Evolutionary conservation across 371 early-diverging fungal species (phyloP).

Genomic region (Mucor indicus): DNA sequence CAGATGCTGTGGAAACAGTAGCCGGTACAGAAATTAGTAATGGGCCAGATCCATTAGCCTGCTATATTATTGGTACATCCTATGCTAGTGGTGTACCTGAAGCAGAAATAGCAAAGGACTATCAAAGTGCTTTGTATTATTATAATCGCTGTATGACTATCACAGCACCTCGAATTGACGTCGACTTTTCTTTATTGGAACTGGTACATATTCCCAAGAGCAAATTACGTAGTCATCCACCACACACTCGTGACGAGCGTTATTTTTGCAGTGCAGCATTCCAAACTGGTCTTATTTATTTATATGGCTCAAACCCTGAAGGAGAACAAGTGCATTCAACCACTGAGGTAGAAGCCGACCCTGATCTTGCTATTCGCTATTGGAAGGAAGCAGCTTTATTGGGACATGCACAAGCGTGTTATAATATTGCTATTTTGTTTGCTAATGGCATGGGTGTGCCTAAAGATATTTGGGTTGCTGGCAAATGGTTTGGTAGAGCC

Average conservation of each 20-base stretch:
- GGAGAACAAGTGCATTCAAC: conserved; percentile 36
- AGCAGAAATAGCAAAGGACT: conserved; percentile 42
- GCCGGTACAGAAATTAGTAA: conserved; percentile 23
- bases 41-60: conserved; percentile 43
- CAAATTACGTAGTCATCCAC: conserved; percentile 34
- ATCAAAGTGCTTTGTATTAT: conserved; percentile 38
- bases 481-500: conserved; percentile 52
- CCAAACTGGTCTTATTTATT: conserved; percentile 45
- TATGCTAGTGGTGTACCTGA: conserved; percentile 44
- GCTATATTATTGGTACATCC: conserved; percentile 43
- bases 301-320: conserved; percentile 42
- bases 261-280: conserved; percentile 49
- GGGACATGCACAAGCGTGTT: conserved; percentile 50
- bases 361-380: conserved; percentile 41
- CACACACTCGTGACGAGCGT: conserved; percentile 41
- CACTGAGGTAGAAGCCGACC: conserved; percentile 32
- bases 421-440: conserved; percentile 45
- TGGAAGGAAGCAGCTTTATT: conserved; percentile 48
- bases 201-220: conserved; percentile 29
- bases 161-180: conserved; percentile 41
- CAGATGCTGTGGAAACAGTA: conserved; percentile 29
- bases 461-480: conserved; percentile 34
- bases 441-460: conserved; percentile 47
- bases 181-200: conserved; percentile 36
- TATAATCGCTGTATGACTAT: conserved; percentile 48